Base-by-base conservation (phyloP, 345 rosid genomes). In the Populus euphratica region DNA sequence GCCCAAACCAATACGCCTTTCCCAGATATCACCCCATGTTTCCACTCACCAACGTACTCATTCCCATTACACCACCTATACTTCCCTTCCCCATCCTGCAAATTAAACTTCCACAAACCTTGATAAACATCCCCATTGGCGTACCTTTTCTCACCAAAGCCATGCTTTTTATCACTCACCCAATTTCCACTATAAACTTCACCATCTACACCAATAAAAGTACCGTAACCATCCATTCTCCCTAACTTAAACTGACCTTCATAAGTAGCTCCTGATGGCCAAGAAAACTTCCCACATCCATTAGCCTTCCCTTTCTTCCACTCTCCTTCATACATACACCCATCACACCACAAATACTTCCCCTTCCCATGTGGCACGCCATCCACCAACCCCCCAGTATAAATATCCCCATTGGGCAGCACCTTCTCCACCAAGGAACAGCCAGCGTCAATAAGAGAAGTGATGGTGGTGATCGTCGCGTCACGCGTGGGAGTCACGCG, bases 261-360 rank as follows among this genome's bases (percentile, higher is more conserved):
- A 68, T 88, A 92, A 5, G 89, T 87, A 0, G 97, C 94, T 3
- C 94, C 94, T 0, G 94, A 88, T 0, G 97, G 93, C 97, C 97
- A 90, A 2, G 93, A 87, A 78, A 90, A 92, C 74, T 86, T 84
- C 4, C 97, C 97, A 35, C 79, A 82, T 10, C 97, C 94, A 20
- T 78, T 77, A 27, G 91, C 88, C 77, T 75, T 89, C 23, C 94
- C 94, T 36, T 76, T 74, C 76, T 71, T 70, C 97, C 97, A 92
- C 66, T 89, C 89, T 0, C 97, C 94, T 41, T 87, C 88, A 78
- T 90, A 90, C 91, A 92, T 89, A 63, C 94, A 90, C 11, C 94
- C 94, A 63, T 92, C 93, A 8, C 82, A 82, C 97, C 94, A 92
- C 2, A 90, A 79, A 81, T 92, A 90, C 86, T 89, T 89, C 29